Conservation (phyloP, 179 eudicot species). For the Beta corolliflora region DNA sequence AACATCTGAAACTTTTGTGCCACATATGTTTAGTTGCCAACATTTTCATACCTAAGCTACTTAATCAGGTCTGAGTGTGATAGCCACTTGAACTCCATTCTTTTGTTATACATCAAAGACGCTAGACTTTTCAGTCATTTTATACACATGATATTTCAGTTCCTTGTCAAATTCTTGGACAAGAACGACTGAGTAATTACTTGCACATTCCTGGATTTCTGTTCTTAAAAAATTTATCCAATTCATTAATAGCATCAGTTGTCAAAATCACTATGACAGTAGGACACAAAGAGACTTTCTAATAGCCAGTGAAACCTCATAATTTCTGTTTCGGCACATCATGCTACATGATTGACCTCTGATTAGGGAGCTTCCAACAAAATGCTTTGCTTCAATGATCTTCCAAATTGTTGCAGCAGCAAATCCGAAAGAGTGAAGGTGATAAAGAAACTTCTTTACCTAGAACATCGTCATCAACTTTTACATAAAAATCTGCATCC, state of each 20-base stretch:
- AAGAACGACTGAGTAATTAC: not conserved
- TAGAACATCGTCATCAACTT: constrained; percentile 93
- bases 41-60: not conserved
- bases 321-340: not conserved
- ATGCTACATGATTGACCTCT: not conserved
- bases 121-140: not conserved
- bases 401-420: not conserved
- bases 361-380: not conserved
- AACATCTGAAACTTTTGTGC: not conserved
- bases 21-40: not conserved
- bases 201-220: not conserved
- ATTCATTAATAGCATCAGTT: not conserved
- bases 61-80: not conserved
- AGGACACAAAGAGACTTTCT: not conserved
- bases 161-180: not conserved
- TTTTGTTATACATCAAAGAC: not conserved
- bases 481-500: constrained; percentile 91
- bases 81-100: not conserved
- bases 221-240: not conserved
- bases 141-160: not conserved
- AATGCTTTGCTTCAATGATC: not conserved
- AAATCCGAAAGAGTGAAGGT: not conserved
- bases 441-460: constrained; percentile 37
- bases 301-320: not conserved
- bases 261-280: not conserved